Conservation (phyloP, 345 rosid genomes). For the Arabidopsis arenosa region DNA sequence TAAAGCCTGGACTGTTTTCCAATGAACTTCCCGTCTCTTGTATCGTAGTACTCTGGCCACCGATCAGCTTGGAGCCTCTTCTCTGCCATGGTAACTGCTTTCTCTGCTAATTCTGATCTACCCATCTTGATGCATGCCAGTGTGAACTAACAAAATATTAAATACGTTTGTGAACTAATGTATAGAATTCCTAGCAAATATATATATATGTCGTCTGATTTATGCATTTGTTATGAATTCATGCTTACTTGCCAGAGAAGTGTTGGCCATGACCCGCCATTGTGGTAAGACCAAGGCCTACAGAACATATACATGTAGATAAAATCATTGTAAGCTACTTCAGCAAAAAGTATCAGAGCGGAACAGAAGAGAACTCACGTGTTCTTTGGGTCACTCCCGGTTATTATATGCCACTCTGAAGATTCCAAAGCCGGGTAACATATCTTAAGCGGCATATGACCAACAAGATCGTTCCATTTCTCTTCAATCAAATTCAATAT, state of each 20-base stretch:
- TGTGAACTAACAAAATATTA: constrained; percentile 59
- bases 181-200: neutral
- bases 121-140: constrained; percentile 92
- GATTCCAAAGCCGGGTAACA: constrained; percentile 86
- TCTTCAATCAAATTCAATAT: constrained; percentile 76
- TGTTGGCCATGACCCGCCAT: constrained; percentile 97
- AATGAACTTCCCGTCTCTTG: constrained; percentile 73
- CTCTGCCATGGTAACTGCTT: constrained; percentile 74
- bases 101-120: constrained; percentile 68
- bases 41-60: constrained; percentile 95
- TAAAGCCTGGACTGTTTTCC: constrained; percentile 80
- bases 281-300: constrained; percentile 98
- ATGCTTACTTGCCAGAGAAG: constrained; percentile 88
- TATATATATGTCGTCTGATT: neutral
- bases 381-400: constrained; percentile 94
- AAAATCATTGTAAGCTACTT: constrained; percentile 3
- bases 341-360: neutral
- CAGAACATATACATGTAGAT: constrained; percentile 24
- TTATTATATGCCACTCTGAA: constrained; percentile 87
- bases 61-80: constrained; percentile 62
- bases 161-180: constrained; percentile 6
- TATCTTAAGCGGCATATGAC: constrained; percentile 92
- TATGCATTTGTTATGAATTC: neutral
- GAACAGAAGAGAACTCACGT: constrained; percentile 56
- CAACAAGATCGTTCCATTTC: constrained; percentile 82